Conservation (phyloP, 306 rosid species). For the Cyamopsis tetragonoloba region DNA sequence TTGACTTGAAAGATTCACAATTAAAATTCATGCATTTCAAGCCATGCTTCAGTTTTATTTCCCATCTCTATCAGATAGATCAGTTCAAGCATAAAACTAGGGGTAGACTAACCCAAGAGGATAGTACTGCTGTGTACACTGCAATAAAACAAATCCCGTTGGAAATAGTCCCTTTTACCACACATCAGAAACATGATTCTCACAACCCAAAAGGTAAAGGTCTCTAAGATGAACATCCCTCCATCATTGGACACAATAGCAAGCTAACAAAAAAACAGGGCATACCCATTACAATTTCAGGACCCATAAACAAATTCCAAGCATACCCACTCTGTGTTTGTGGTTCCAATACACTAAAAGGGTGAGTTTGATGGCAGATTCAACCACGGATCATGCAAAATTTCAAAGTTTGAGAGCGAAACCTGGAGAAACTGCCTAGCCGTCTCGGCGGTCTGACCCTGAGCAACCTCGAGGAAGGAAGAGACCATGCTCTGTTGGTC, state of each 20-base stretch:
- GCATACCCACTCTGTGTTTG: no score
- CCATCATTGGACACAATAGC: no score
- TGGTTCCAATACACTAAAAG: no score
- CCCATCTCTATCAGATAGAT: background rate
- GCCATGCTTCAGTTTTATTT: background rate
- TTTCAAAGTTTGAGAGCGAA: background rate
- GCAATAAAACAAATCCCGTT: no score
- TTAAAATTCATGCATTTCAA: background rate
- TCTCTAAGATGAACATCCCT: background rate
- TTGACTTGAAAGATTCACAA: background rate
- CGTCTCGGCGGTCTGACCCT: slow-evolving; percentile 47
- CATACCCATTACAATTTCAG: background rate
- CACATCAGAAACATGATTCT: background rate
- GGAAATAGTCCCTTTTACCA: no score
- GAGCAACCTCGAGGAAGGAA: slow-evolving; percentile 48
- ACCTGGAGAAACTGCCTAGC: slow-evolving; percentile 49
- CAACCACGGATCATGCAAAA: background rate
- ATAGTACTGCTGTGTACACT: no score
- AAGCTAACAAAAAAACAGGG: no score
- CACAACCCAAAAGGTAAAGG: background rate
- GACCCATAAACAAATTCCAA: background rate
- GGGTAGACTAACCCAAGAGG: background rate
- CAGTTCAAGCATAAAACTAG: no score
- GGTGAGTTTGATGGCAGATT: no score
- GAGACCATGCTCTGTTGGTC: slow-evolving; percentile 45